A percentile compares a stretch with the other conserved stretches of the same genome.
phyloP scores from a whole-genome alignment of 257 asterid species.

The Solanum phureja region DNA sequence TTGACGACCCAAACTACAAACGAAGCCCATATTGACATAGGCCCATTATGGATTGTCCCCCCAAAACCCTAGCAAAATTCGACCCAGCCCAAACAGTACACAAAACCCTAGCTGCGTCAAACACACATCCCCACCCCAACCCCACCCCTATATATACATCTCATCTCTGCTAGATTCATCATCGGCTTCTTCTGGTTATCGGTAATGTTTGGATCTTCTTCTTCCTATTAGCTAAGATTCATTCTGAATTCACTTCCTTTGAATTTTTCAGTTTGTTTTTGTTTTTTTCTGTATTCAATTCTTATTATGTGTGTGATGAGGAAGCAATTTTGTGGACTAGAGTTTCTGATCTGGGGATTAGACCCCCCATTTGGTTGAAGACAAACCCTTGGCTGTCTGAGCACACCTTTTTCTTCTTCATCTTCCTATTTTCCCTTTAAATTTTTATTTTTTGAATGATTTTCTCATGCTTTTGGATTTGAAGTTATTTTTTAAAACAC shows the following conservation, averaged over 20 bases:
- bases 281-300: neutral
- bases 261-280: neutral
- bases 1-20: neutral
- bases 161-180: neutral
- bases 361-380: constrained; percentile 17
- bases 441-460: neutral
- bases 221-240: too few species aligned
- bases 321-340: constrained; percentile 24
- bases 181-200: neutral
- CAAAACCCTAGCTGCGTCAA: constrained; percentile 4
- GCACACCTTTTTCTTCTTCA: constrained; percentile 15
- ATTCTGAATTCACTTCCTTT: neutral
- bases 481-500: too few species aligned
- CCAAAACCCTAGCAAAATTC: neutral
- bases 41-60: neutral
- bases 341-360: constrained; percentile 33
- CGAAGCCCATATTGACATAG: neutral
- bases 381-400: constrained; percentile 64
- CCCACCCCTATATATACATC: neutral
- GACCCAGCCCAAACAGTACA: neutral
- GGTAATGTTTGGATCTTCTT: neutral
- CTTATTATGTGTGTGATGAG: constrained; percentile 14
- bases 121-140: neutral
- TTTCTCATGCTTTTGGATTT: too few species aligned
- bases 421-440: neutral